Conservation (phyloP, 192 early-diverging fungal genomes). For the Rhizoclosmatium globosum region DNA sequence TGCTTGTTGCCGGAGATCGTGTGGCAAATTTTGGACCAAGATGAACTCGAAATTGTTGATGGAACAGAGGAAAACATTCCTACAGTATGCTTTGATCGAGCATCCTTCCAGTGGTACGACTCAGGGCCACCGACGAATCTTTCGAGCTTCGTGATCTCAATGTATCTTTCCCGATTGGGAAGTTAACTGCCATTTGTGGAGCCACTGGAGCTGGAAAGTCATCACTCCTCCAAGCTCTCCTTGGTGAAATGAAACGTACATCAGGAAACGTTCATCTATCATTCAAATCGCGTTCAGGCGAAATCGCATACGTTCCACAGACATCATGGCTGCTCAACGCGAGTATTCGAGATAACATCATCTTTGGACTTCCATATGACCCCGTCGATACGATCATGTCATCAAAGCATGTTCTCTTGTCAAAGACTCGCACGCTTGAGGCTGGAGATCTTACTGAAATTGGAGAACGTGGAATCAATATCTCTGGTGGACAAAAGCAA, state of each 20-base stretch:
- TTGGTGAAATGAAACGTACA: constrained; percentile 77
- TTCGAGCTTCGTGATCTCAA: constrained; percentile 35
- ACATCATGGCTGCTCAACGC: constrained; percentile 70
- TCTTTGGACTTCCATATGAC: constrained; percentile 82
- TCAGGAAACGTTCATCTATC: constrained; percentile 45
- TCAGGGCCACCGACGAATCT: not conserved
- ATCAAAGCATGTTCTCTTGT: constrained; percentile 84
- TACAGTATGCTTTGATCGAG: not conserved
- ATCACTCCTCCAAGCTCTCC: constrained; percentile 74
- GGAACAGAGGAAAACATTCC: not conserved
- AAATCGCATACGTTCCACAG: constrained; percentile 84
- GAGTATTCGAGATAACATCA: constrained; percentile 74
- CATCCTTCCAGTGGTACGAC: not conserved
- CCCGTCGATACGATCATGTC: constrained; percentile 79
- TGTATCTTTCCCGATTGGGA: constrained; percentile 23
- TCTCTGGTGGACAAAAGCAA: constrained; percentile 60
- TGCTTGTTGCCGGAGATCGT: constrained; percentile 63
- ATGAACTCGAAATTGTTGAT: constrained; percentile 62
- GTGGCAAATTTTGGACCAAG: constrained; percentile 81
- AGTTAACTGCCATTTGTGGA: constrained; percentile 31
- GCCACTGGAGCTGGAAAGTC: constrained; percentile 76
- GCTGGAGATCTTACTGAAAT: constrained; percentile 95
- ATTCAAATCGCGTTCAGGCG: not conserved
- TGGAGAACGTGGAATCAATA: constrained; percentile 58
- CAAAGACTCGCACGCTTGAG: constrained; percentile 84